These are phyloP conservation scores for Austroboletus festivus DNA, from an alignment of 768 basidiomycete species.

Conservation along the genomic window DNA sequence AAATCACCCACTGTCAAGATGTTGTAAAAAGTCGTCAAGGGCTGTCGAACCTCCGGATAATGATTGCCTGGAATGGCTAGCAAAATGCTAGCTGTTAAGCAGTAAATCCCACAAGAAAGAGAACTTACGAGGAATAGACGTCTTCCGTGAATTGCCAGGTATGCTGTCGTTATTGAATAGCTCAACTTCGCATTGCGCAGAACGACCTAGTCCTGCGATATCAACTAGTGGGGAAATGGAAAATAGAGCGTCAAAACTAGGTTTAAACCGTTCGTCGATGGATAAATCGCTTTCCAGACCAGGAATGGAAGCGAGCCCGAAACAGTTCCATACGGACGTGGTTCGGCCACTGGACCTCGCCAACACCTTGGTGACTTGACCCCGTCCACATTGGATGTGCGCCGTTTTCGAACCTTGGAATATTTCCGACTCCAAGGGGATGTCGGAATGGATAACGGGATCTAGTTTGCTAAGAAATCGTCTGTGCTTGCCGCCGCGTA, in stretches of 20 bases:
- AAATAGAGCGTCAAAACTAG: constrained; percentile 20
- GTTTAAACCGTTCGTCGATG: constrained; percentile 36
- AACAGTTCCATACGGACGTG: constrained; percentile 24
- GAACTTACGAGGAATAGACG: neutral
- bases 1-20: neutral
- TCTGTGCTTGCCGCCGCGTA: too few relatives aligned
- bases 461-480: too few relatives aligned
- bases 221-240: constrained; percentile 22
- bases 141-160: constrained; percentile 2
- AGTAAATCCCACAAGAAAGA: neutral
- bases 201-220: constrained; percentile 21
- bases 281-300: constrained; percentile 13
- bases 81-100: too few relatives aligned
- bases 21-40: constrained; percentile 9
- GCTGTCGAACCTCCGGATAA: neutral
- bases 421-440: too few relatives aligned
- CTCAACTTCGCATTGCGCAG: constrained; percentile 30
- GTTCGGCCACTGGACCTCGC: constrained; percentile 11
- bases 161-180: constrained; percentile 28
- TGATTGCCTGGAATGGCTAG: too few relatives aligned
- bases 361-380: constrained; percentile 25
- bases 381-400: too few relatives aligned
- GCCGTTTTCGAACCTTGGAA: too few relatives aligned
- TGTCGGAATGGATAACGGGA: too few relatives aligned
- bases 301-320: constrained; percentile 25